These are phyloP conservation scores for Yamadazyma kanchanaburiensis DNA, from an alignment of 1,139 yeast species.

Conservation along the genomic window DNA sequence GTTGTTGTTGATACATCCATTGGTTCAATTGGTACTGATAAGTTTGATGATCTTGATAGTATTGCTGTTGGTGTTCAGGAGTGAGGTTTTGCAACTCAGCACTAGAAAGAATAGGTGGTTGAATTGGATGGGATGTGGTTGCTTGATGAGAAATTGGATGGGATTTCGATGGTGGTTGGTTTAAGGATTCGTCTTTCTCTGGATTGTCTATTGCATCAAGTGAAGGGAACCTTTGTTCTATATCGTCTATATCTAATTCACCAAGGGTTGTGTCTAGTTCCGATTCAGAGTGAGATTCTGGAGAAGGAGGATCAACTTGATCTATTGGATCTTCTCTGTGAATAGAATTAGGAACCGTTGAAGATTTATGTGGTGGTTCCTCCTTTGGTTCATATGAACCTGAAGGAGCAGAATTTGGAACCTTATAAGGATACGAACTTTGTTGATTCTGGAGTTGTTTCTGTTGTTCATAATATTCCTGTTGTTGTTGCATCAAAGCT, in stretches of 20 bases:
- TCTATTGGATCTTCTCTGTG: not conserved
- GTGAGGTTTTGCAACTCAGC: constrained; percentile 16
- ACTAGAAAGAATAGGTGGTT: constrained; percentile 16
- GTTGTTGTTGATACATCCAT: constrained; percentile 12
- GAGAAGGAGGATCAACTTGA: not conserved
- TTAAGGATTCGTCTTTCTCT: constrained; percentile 2
- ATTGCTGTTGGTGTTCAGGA: constrained; percentile 21
- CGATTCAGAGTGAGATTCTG: constrained; percentile 2
- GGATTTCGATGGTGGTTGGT: not conserved
- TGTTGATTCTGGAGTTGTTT: constrained; percentile 2
- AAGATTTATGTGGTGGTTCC: too few relatives aligned
- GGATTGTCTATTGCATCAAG: constrained; percentile 30
- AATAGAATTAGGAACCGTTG: not conserved
- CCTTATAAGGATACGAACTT: not conserved
- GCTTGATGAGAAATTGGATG: not conserved
- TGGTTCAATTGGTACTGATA: constrained; percentile 21
- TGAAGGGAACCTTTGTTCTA: constrained; percentile 44
- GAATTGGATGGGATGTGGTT: constrained; percentile 11
- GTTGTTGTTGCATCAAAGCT: constrained; percentile 35
- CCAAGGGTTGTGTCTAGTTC: constrained; percentile 18
- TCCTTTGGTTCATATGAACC: too few relatives aligned
- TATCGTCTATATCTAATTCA: constrained; percentile 36
- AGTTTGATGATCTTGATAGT: constrained; percentile 20
- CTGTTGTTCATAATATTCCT: constrained; percentile 12
- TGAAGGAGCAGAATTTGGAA: not conserved